These are phyloP conservation scores for Trichoderma gamsii DNA, from an alignment of 495 filamentous ascomycete species.

Conservation along the genomic window DNA sequence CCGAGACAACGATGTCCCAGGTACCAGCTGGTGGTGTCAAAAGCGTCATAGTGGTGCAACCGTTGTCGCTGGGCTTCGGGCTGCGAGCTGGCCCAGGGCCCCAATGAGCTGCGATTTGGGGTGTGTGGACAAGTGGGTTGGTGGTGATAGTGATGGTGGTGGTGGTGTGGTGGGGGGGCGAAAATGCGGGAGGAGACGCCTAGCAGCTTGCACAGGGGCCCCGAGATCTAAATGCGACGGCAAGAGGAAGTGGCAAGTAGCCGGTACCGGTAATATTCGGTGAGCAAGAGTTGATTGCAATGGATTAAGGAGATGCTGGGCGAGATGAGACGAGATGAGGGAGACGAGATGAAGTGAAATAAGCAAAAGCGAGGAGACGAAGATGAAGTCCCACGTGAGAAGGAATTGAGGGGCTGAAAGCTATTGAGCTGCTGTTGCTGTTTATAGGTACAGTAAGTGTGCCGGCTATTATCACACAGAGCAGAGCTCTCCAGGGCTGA, in stretches of 20 bases:
- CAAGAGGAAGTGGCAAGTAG: not conserved
- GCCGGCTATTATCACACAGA: too few species aligned
- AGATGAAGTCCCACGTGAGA: too few species aligned
- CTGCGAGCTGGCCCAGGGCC: not conserved
- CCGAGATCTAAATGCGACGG: not conserved
- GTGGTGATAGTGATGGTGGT: not conserved
- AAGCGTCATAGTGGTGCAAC: constrained; percentile 1
- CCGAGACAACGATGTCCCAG: not conserved
- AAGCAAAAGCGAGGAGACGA: too few species aligned
- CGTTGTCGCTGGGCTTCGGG: not conserved
- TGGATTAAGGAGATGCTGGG: too few species aligned
- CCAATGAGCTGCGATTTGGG: not conserved
- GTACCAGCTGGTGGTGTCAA: not conserved
- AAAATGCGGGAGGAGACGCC: constrained; percentile 7
- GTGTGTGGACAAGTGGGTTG: not conserved
- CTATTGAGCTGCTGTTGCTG: too few species aligned
- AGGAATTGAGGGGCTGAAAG: too few species aligned
- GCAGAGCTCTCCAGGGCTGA: too few species aligned
- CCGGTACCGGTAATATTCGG: too few species aligned
- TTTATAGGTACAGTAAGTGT: too few species aligned
- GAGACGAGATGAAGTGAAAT: too few species aligned
- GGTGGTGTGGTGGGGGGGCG: not conserved
- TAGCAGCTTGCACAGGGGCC: not conserved
- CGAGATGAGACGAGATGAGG: too few species aligned
- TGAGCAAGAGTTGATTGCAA: not conserved